These are phyloP conservation scores for Emmonsiellopsis sp. DNA, from an alignment of 2,329 filamentous ascomycete genomes.

Conservation along the genomic window DNA sequence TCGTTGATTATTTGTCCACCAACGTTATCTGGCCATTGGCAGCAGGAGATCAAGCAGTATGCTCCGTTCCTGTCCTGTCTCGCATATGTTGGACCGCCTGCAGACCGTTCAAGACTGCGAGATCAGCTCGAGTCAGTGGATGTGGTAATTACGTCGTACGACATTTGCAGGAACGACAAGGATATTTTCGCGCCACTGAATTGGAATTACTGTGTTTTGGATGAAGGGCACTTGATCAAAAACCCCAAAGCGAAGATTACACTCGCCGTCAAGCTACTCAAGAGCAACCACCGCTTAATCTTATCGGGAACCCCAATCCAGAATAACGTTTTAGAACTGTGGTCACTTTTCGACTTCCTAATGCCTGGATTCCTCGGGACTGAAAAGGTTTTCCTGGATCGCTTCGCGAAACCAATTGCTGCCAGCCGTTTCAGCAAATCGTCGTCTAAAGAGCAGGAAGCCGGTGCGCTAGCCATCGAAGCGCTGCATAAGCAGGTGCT, in stretches of 20 bases:
- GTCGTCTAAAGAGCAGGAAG: slow-evolving; percentile 96
- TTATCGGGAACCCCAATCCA: slow-evolving; percentile 95
- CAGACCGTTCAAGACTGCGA: slow-evolving; percentile 64
- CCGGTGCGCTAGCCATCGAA: slow-evolving; percentile 89
- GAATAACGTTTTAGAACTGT: slow-evolving; percentile 93
- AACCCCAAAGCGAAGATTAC: slow-evolving; percentile 97
- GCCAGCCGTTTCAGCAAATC: slow-evolving; percentile 93
- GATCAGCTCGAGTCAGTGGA: slow-evolving; percentile 66
- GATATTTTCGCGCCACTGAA: slow-evolving; percentile 71
- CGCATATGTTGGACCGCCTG: slow-evolving; percentile 82
- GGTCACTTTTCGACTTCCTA: slow-evolving; percentile 96
- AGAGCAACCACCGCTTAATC: slow-evolving; percentile 90
- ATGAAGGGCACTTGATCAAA: slow-evolving; percentile 97
- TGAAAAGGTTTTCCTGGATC: slow-evolving; percentile 93
- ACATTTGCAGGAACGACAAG: slow-evolving; percentile 94
- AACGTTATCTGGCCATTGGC: slow-evolving; percentile 95
- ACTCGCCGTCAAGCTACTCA: slow-evolving; percentile 77
- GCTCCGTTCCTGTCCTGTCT: slow-evolving; percentile 86
- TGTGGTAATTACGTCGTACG: slow-evolving; percentile 94
- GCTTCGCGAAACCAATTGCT: slow-evolving; percentile 90
- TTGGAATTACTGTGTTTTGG: slow-evolving; percentile 96
- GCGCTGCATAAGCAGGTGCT: slow-evolving; percentile 98
- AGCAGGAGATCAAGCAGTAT: slow-evolving; percentile 92
- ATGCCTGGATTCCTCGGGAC: slow-evolving; percentile 97
- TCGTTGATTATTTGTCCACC: slow-evolving; percentile 94